Percentiles rank a stretch among this genome's conserved stretches.
These are phyloP conservation scores for Botryotinia globosa DNA, from an alignment of 2,329 filamentous ascomycete genomes.

Conservation along the genomic window DNA sequence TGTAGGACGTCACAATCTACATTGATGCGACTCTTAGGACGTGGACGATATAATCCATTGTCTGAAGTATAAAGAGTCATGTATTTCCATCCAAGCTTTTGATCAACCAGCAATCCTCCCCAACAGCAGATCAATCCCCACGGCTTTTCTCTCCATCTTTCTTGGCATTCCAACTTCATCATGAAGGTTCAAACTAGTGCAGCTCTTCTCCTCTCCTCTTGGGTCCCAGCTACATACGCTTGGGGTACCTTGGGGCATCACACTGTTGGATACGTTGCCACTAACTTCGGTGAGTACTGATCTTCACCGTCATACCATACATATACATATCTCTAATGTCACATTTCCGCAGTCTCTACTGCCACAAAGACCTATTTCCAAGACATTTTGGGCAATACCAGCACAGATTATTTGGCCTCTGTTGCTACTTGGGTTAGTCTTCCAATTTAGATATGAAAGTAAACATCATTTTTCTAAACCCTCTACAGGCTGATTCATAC, in stretches of 20 bases:
- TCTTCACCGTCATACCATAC: background rate
- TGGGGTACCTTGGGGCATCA: conserved; percentile 58
- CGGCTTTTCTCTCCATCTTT: background rate
- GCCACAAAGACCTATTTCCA: conserved; percentile 58
- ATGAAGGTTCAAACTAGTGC: conserved; percentile 19
- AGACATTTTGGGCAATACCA: conserved; percentile 53
- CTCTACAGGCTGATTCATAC: conserved; percentile 49
- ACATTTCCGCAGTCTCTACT: conserved; percentile 44
- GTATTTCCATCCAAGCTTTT: background rate
- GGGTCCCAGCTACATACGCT: conserved; percentile 25
- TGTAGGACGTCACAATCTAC: background rate
- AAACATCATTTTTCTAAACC: background rate
- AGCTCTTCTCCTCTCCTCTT: conserved; percentile 24
- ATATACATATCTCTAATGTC: background rate
- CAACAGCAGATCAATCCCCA: background rate
- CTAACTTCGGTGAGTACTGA: conserved; percentile 45
- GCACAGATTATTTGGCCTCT: conserved; percentile 57
- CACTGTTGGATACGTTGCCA: conserved; percentile 61
- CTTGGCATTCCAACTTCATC: conserved; percentile 8
- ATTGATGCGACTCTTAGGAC: background rate
- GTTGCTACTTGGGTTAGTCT: conserved; percentile 56
- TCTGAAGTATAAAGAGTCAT: conserved; percentile 5
- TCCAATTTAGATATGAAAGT: background rate
- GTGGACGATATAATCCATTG: background rate
- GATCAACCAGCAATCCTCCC: background rate